Evolutionary conservation across 257 asterid species (phyloP), one percentile per base, ranked within the genome.

Genomic region (Solanum tarapatanum): DNA sequence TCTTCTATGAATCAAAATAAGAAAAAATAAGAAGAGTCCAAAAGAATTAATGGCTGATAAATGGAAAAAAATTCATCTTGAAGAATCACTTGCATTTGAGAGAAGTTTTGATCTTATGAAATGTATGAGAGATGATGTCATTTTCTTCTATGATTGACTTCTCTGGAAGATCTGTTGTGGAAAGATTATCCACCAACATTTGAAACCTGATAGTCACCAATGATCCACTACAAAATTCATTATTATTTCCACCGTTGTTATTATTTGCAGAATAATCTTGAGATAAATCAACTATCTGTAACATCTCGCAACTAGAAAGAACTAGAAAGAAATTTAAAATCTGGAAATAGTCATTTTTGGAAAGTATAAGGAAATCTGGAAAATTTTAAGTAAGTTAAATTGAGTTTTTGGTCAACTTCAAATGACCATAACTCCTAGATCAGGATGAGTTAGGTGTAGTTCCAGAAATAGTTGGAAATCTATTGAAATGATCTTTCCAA

Each of bases 131-230:
- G 32, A 95, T 90, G 68, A 96, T 92, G 30, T 93, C 86, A 26
- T 93, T 93, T 83, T 91, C 94, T 0, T 95, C 92, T 14, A 92
- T 90, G 1, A 94, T 88, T 0, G 97, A 94, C 89, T 94, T 95
- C 89, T 88, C 62, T 3, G 94, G 91, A 19, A 93, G 92, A 92
- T 93, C 92, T 8, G 94, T 93, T 4, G 91, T 90, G 0, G 96
- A 92, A 85, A 32, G 85, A 64, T 73, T 89, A 85, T 83, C 93
- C 72, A 58, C 66, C 11, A 21, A 21, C 66, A 58, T 58, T 19
- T 58, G 26, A 21, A 19, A 19, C 26, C 66, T 23, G 24, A 58
- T 21, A 58, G 24, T 19, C 24, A 21, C 12, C 2, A 8, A 0
- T 23, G 24, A 21, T 8, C 24, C 28, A 23, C 13, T 23, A 7